Conservation (phyloP, 2,329 filamentous ascomycete genomes). For the Trichothecium sympodiale region DNA sequence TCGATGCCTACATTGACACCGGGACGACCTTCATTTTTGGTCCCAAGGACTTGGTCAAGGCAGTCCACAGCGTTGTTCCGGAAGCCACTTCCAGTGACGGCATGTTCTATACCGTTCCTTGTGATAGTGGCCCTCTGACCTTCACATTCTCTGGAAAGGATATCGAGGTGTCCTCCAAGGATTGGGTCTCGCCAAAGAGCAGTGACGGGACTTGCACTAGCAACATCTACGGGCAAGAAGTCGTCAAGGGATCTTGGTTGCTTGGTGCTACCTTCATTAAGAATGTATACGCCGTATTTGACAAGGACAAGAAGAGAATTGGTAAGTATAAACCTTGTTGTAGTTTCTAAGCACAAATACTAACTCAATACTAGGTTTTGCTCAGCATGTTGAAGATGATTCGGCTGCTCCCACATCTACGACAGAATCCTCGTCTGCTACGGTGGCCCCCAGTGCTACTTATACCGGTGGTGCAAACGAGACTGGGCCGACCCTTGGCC, state of each 20-base stretch:
- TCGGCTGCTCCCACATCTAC: conserved; percentile 1
- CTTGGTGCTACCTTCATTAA: conserved; percentile 79
- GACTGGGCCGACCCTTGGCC: conserved; percentile 5
- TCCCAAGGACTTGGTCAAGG: conserved; percentile 52
- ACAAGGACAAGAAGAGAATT: conserved; percentile 56
- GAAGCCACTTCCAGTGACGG: conserved; percentile 46
- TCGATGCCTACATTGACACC: conserved; percentile 67
- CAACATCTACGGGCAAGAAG: conserved; percentile 63
- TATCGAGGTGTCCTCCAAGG: conserved; percentile 56
- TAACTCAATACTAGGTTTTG: conserved; percentile 3
- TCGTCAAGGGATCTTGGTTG: conserved; percentile 62
- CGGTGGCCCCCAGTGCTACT: not conserved
- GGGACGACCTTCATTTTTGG: conserved; percentile 74
- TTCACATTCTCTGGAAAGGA: conserved; percentile 57
- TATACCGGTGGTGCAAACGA: conserved; percentile 1
- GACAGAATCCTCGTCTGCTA: not conserved
- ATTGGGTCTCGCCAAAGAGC: conserved; percentile 51
- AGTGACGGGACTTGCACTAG: conserved; percentile 47
- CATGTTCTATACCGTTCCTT: conserved; percentile 61
- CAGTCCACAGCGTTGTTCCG: conserved; percentile 57
- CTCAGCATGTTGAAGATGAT: conserved; percentile 1
- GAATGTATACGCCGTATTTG: conserved; percentile 81
- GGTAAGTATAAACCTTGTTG: conserved; percentile 29
- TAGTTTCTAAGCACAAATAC: not conserved
- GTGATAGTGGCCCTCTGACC: conserved; percentile 51